Evolutionary conservation across 768 basidiomycete genomes (phyloP), one percentile per base, ranked within the genome.

Genomic region (Russula olivacea): DNA sequence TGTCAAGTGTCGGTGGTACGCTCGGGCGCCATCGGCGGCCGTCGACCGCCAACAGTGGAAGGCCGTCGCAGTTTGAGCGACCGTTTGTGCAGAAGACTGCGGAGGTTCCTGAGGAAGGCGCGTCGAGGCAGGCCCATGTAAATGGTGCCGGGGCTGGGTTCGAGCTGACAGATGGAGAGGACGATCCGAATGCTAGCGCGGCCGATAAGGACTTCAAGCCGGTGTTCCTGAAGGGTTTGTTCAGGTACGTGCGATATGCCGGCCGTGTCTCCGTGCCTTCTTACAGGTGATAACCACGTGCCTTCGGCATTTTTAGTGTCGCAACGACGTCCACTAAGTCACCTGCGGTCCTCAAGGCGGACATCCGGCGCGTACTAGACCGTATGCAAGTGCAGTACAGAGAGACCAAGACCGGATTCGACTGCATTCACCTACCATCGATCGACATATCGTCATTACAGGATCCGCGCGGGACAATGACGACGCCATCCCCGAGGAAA

Each of bases 321-420:
- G 88, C 92, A 6, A 99, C 97, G 7, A 99, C 97, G 2, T 90
- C 93, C 30, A 93, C 93, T 5, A 98, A 96, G 71, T 71, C 91
- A 7, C 89, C 93, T 5, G 75, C 81, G 15, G 79, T 83, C 10
- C 86, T 98, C 75, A 90, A 92, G 74, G 76, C 80, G 61, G 96
- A 98, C 74, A 88, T 99, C 66, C 80, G 82, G 54, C 82, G 83
- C 14, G 95, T 97, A 1, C 81, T 98, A 43, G 91, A 95, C 69
- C 84, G 95, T 52, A 93, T 98, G 85, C 93, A 95, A 66, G 89
- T 99, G 36, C 92, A 93, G 73, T 93, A 97, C 72, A 83, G 93
- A 45, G 90, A 93, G 73, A 93, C 84, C 68, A 91, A 87, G 75
- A 79, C 85, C 61, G 97, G 96, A 2, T 98, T 93, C 72, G 96